Conservation (phyloP, 352 stramenopile genomes). For the Globisporangium echinulatum region DNA sequence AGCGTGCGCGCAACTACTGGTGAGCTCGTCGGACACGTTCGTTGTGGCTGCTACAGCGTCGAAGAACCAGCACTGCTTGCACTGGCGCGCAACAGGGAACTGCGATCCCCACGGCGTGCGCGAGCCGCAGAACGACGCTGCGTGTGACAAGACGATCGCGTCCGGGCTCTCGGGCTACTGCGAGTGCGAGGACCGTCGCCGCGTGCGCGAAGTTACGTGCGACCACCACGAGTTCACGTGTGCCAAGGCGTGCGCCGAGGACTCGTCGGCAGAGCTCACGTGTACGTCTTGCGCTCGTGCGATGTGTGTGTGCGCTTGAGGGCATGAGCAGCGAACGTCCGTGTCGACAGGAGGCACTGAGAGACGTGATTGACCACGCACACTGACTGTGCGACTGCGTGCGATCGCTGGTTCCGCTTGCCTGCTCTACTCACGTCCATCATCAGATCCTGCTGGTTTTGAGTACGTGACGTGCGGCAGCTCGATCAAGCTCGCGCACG, state of each 20-base stretch:
- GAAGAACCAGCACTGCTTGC: conserved; percentile 36
- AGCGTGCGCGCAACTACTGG: background rate
- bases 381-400: background rate
- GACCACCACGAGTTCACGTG: conserved; percentile 79
- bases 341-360: no score
- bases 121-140: conserved; percentile 52
- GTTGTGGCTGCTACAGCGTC: background rate
- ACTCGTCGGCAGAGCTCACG: conserved; percentile 66
- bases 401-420: no score
- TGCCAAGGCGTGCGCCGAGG: conserved; percentile 55
- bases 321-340: background rate
- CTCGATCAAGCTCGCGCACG: conserved; percentile 80
- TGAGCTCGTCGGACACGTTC: background rate
- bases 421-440: no score
- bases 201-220: conserved; percentile 67
- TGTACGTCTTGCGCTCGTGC: conserved; percentile 27
- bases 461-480: conserved; percentile 80
- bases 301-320: background rate
- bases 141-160: conserved; percentile 44
- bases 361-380: no score
- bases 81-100: conserved; percentile 59
- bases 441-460: conserved; percentile 59
- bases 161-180: conserved; percentile 59
- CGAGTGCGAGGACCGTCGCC: conserved; percentile 72
- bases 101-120: conserved; percentile 69